These are phyloP conservation scores for Paraphoma sp. DNA, from an alignment of 2,329 filamentous ascomycete species.

Conservation along the genomic window DNA sequence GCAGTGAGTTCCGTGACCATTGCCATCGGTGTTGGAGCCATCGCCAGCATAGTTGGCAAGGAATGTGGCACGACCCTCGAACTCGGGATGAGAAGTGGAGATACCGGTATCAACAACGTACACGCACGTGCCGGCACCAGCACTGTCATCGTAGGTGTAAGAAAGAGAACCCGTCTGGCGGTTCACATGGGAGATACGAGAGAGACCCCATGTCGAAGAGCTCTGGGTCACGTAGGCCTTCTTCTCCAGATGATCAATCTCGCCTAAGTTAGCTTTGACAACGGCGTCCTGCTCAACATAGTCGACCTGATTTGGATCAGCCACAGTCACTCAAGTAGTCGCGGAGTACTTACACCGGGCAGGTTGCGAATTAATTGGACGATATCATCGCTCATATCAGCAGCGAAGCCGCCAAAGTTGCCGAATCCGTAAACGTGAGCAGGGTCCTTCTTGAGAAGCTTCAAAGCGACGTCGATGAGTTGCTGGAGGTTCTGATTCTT, in stretches of 20 bases:
- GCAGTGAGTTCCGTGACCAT: conserved; percentile 49
- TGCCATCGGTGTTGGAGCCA: conserved; percentile 44
- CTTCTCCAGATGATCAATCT: conserved; percentile 30
- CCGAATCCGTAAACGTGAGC: conserved; percentile 48
- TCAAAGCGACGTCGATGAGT: conserved; percentile 36
- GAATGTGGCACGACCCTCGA: conserved; percentile 48
- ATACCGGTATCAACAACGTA: conserved; percentile 74
- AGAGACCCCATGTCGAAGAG: conserved; percentile 51
- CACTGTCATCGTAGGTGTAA: conserved; percentile 50
- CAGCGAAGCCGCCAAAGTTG: conserved; percentile 49
- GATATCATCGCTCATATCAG: conserved; percentile 41
- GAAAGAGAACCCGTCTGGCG: conserved; percentile 29
- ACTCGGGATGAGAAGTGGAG: conserved; percentile 57
- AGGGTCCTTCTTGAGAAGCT: conserved; percentile 33
- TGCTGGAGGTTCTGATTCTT: conserved; percentile 44
- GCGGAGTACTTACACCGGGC: conserved; percentile 31
- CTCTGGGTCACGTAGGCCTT: conserved; percentile 48
- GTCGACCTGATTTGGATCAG: conserved; percentile 36
- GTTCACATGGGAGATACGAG: conserved; percentile 47
- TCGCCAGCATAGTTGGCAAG: conserved; percentile 48
- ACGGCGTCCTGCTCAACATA: conserved; percentile 51
- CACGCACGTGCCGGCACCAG: conserved; percentile 54
- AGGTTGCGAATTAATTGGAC: conserved; percentile 35
- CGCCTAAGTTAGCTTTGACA: conserved; percentile 37
- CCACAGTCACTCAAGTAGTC: background rate